Evolutionary conservation across 1,284 basidiomycete genomes (phyloP).

Genomic region (Agaricales sp.): DNA sequence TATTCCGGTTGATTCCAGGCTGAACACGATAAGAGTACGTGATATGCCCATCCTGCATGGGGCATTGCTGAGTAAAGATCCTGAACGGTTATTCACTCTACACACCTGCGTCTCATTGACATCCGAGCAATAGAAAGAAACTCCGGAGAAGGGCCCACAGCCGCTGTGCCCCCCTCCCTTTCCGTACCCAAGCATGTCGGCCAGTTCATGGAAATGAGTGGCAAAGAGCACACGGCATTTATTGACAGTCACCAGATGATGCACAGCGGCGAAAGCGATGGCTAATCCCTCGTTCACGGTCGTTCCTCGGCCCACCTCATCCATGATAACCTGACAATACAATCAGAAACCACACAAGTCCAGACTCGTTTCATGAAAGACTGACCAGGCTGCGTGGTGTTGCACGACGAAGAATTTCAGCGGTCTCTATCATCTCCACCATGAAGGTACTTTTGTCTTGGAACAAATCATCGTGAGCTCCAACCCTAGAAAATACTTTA

Average conservation of each 20-base stretch:
- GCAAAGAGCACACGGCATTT: conserved; percentile 84
- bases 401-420: conserved; percentile 74
- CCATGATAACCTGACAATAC: conserved; percentile 77
- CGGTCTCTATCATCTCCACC: conserved; percentile 86
- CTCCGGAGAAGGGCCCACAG: conserved; percentile 38
- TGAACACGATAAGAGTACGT: conserved; percentile 76
- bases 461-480: conserved; percentile 92
- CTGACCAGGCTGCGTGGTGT: conserved; percentile 72
- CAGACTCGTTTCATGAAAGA: conserved; percentile 8
- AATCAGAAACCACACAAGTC: conserved; percentile 4
- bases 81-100: conserved; percentile 8
- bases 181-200: conserved; percentile 67
- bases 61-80: conserved; percentile 1
- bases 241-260: conserved; percentile 72
- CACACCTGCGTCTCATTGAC: conserved; percentile 67
- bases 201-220: conserved; percentile 94
- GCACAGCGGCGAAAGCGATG: conserved; percentile 85
- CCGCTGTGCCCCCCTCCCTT: conserved; percentile 25
- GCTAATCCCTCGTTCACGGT: conserved; percentile 87
- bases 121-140: conserved; percentile 86
- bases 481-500: conserved; percentile 88
- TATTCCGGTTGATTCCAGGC: conserved; percentile 83
- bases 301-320: conserved; percentile 94
- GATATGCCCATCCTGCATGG: conserved; percentile 56
- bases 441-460: conserved; percentile 91